A percentile compares a stretch with the other conserved stretches of the same genome.
These are phyloP conservation scores for Trichosporon sp. DNA, from an alignment of 1,284 basidiomycete genomes.

Conservation along the genomic window DNA sequence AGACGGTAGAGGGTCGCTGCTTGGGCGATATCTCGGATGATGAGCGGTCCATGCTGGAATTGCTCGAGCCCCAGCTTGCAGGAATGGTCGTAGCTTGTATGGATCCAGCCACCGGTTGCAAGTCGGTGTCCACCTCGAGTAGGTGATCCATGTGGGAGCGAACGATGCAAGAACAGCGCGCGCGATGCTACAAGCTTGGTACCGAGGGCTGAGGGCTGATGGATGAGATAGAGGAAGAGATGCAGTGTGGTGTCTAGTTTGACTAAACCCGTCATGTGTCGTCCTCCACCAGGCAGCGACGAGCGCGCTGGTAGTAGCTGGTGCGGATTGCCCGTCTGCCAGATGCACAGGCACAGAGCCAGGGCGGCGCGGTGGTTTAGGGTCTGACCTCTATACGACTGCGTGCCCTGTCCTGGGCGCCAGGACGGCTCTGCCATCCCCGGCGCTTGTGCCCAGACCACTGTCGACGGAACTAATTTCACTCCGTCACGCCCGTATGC, in stretches of 20 bases:
- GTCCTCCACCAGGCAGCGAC: slow-evolving; percentile 9
- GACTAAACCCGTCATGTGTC: slow-evolving; percentile 12
- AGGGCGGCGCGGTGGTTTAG: too few relatives aligned
- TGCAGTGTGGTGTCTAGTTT: neutral
- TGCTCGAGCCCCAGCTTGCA: slow-evolving; percentile 22
- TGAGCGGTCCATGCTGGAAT: slow-evolving; percentile 22
- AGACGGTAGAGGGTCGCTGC: slow-evolving; percentile 5
- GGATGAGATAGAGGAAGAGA: neutral
- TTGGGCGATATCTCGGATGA: slow-evolving; percentile 24
- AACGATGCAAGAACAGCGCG: neutral
- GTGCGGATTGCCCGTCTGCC: too few relatives aligned
- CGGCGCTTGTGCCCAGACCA: too few relatives aligned
- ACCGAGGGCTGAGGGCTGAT: neutral
- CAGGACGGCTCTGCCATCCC: too few relatives aligned
- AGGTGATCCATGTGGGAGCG: slow-evolving; percentile 7
- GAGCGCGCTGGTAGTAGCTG: too few relatives aligned
- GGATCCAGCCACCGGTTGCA: slow-evolving; percentile 4
- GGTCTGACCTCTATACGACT: too few relatives aligned
- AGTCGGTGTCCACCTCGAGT: slow-evolving; percentile 26
- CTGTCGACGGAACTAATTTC: too few relatives aligned
- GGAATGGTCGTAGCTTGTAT: neutral
- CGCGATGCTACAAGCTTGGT: neutral
- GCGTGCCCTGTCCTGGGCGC: too few relatives aligned
- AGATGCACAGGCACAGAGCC: too few relatives aligned
- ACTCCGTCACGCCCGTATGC: too few relatives aligned